Evolutionary conservation across 176 grass and related monocot genomes (phyloP).

Genomic region (Avena eriantha): DNA sequence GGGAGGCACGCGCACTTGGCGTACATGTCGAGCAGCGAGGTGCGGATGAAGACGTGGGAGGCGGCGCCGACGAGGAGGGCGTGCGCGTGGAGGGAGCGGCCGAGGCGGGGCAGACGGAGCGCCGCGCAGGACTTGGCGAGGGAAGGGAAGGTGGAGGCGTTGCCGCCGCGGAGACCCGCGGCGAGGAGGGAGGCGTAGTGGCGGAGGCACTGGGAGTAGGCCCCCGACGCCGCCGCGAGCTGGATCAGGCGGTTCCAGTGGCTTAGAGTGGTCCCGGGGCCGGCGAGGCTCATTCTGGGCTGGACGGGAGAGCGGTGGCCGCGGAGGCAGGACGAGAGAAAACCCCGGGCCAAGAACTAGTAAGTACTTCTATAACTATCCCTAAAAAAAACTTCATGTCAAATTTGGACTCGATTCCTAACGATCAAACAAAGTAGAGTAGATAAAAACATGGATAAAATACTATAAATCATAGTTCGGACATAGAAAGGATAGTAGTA

Average conservation of each 20-base stretch:
- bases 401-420: background rate
- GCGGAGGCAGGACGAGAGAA: background rate
- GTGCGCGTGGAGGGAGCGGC: slow-evolving; percentile 54
- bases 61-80: slow-evolving; percentile 42
- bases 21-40: slow-evolving; percentile 71
- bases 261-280: background rate
- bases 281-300: slow-evolving; percentile 27
- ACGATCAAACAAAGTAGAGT: background rate
- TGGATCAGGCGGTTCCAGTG: slow-evolving; percentile 62
- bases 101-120: slow-evolving; percentile 51
- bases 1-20: slow-evolving; percentile 52
- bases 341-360: background rate
- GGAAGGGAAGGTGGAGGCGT: slow-evolving; percentile 67
- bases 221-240: slow-evolving; percentile 37
- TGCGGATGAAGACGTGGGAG: slow-evolving; percentile 52
- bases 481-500: no score
- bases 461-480: no score
- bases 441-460: no score
- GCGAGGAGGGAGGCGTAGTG: slow-evolving; percentile 55
- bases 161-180: slow-evolving; percentile 52
- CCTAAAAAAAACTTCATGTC: background rate
- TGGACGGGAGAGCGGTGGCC: no score
- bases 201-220: slow-evolving; percentile 48
- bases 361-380: background rate
- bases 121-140: slow-evolving; percentile 71